Evolutionary conservation across 768 basidiomycete species (phyloP), one percentile per base, ranked within the genome.

Genomic region (Naganishia randhawae): DNA sequence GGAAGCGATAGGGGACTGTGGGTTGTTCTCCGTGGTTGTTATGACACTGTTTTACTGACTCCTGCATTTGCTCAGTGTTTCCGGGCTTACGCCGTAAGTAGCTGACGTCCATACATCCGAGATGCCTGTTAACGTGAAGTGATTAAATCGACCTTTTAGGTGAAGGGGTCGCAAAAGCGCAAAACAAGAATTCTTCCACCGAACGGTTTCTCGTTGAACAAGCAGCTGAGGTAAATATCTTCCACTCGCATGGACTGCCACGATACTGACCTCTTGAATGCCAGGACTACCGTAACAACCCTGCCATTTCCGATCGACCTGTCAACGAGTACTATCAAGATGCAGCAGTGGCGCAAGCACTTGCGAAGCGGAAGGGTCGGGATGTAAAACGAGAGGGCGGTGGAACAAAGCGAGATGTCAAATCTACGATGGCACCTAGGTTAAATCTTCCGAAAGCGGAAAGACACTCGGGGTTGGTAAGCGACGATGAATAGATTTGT

Each of bases 81-180:
- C 57, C 57, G 57, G 57, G 57, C 22, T 61, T 61, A 25, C 57
- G 57, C 29, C 57, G 57, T 61, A 29, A 61, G 57, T 41, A 8
- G 10, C 8, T 17, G 33, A 31, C 13, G 3, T 55, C 8, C 13
- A 33, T 33, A 22, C 22, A 55, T 8, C 14, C n/a, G 45, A 17
- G 45, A 37, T 27, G 4, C 14, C 14, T 14, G n/a, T 32, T 37
- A 10, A 22, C 14, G 4, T 8, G 5, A 16, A 6, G 1, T 55
- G 31, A 5, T 55, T 11, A 14, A 8, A 13, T 29, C 19, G 3
- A n/a, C 17, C n/a, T n/a, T 39, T 7, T 37, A 61, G 57, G 37
- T 39, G 57, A 61, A 42, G 17, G 37, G 14, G 57, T 61, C 19
- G 54, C 29, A 22, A 61, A 61, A 14, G 19, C 39, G 39, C 37